Conservation (phyloP, 257 asterid species). For the Salvia rosmarinus region DNA sequence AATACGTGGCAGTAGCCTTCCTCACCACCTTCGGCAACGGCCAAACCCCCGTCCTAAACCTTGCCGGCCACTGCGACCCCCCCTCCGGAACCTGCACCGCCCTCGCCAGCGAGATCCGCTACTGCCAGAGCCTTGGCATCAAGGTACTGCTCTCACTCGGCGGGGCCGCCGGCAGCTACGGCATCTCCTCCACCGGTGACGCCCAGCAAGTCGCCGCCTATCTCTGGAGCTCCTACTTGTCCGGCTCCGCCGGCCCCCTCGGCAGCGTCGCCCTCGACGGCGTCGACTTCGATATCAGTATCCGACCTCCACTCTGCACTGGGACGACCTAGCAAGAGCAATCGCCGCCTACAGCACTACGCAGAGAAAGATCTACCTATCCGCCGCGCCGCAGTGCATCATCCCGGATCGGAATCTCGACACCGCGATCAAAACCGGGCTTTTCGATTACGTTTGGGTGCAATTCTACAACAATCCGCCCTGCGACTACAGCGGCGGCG, state of each 20-base stretch:
- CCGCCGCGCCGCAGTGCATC: conserved; percentile 64
- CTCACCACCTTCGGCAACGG: conserved; percentile 49
- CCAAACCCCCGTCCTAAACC: conserved; percentile 49
- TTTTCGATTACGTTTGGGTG: conserved; percentile 67
- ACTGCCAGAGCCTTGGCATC: conserved; percentile 42
- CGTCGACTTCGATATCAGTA: conserved; percentile 52
- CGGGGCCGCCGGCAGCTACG: conserved; percentile 41
- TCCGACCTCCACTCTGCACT: conserved; percentile 27
- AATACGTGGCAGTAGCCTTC: conserved; percentile 52
- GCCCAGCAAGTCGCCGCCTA: conserved; percentile 52
- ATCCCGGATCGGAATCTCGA: conserved; percentile 42
- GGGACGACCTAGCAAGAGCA: conserved; percentile 52
- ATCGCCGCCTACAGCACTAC: conserved; percentile 32
- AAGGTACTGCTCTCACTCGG: conserved; percentile 51
- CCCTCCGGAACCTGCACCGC: conserved; percentile 30
- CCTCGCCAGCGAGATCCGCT: conserved; percentile 34
- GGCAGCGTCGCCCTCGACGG: conserved; percentile 56
- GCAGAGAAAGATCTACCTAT: conserved; percentile 45
- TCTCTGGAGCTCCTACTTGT: conserved; percentile 49
- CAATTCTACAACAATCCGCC: conserved; percentile 60
- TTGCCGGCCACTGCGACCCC: conserved; percentile 58
- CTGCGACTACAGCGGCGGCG: conserved; percentile 44
- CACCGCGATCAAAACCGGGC: conserved; percentile 49
- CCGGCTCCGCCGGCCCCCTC: conserved; percentile 50
- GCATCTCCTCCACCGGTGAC: conserved; percentile 40